phyloP scores from a whole-genome alignment of 345 rosid genomes.

The Citrus cavaleriei region DNA sequence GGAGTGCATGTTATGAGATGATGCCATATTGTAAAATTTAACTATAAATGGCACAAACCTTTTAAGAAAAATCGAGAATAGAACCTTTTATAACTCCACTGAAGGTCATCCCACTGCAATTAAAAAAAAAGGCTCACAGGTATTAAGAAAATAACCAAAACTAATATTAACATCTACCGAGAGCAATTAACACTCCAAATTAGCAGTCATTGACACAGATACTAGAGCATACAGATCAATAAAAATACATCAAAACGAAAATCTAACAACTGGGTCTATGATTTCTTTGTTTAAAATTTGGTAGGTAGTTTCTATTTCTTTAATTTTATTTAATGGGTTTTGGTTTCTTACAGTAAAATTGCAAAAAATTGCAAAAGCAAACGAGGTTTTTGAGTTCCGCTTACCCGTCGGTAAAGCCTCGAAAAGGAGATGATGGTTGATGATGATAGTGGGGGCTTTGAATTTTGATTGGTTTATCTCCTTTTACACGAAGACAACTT shows the following conservation, averaged over 20 bases:
- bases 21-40: conserved; percentile 36
- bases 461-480: background rate
- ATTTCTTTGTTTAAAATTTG: too few species aligned
- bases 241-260: background rate
- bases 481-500: background rate
- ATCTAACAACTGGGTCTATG: background rate
- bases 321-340: background rate
- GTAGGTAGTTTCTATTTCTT: background rate
- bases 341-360: background rate
- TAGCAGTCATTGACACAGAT: background rate
- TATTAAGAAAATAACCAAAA: background rate
- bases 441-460: background rate
- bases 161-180: background rate
- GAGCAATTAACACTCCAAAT: background rate
- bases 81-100: conserved; percentile 2
- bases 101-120: conserved; percentile 22
- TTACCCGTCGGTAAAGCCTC: background rate
- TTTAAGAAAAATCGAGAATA: conserved; percentile 15
- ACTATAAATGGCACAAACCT: conserved; percentile 13
- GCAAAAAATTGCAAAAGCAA: background rate
- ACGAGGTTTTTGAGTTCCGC: background rate
- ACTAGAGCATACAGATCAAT: background rate
- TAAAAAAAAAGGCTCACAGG: background rate
- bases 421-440: background rate
- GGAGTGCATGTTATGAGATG: conserved; percentile 50